Evolutionary conservation across 768 basidiomycete genomes (phyloP), one percentile per base, ranked within the genome.

Genomic region (Scleroderma citrinum): DNA sequence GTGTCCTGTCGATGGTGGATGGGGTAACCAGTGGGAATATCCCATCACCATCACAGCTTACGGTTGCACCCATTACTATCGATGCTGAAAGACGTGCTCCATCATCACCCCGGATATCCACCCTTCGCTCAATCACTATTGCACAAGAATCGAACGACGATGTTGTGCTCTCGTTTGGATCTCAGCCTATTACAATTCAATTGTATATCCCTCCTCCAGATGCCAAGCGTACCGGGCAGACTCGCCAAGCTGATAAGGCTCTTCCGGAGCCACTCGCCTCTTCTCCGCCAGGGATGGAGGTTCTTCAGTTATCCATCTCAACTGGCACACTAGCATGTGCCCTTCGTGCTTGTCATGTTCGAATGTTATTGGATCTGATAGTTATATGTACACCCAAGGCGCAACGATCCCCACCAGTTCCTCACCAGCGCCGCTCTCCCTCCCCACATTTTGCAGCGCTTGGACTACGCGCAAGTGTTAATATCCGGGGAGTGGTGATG

Each of bases 1-100:
- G 88, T 56, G 85, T 85, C 4, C 55, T 85, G 19, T 84, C 84
- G 26, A n/a, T n/a, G n/a, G n/a, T n/a, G n/a, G n/a, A n/a, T n/a
- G n/a, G n/a, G n/a, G n/a, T n/a, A n/a, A n/a, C n/a, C n/a, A 29
- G 26, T 8, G 26, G 26, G 26, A 29, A 8, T 29, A 29, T 29
- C 8, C 26, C 8, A 29, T 29, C 26, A 29, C 26, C 26, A 8
- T 5, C 8, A 8, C 26, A 29, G 5, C 26, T 8, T 29, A 29
- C 8, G 5, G 26, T 29, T 13, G 23, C 40, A 20, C 13, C 40
- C 23, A 29, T 26, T 26, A 16, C 7, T 12, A 13, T 3, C 14
- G 4, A 17, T 26, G 23, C 5, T n/a, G 39, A 37, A 3, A 39
- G 42, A 7, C n/a, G 14, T 45, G 30, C 23, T 50, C 54, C 43